A percentile compares a stretch with the other conserved stretches of the same genome.
phyloP scores from a whole-genome alignment of 768 basidiomycete species.

The Lenzites betulinus region DNA sequence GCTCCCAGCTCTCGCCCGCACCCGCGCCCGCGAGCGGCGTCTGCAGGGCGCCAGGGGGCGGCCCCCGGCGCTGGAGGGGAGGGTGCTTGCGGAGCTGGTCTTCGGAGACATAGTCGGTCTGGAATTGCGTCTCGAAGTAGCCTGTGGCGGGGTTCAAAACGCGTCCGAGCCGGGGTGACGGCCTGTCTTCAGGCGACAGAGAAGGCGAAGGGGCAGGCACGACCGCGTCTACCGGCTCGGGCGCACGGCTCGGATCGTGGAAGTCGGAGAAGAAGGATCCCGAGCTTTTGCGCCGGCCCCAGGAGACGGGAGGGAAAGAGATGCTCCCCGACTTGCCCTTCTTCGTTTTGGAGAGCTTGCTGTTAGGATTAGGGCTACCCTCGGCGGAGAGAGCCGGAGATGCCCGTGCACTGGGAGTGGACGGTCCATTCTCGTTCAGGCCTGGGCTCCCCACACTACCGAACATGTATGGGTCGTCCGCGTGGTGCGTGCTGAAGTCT shows the following conservation, averaged over 20 bases:
- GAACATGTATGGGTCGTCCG: slow-evolving; percentile 55
- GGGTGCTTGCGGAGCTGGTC: slow-evolving; percentile 28
- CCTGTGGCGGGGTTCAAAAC: slow-evolving; percentile 26
- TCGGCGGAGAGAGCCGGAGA: slow-evolving; percentile 3
- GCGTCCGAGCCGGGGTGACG: slow-evolving; percentile 22
- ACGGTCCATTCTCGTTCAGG: slow-evolving; percentile 26
- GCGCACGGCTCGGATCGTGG: slow-evolving; percentile 22
- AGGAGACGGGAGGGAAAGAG: slow-evolving; percentile 64
- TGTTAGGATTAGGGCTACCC: slow-evolving; percentile 6
- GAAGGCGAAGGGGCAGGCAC: slow-evolving; percentile 1
- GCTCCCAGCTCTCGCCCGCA: slow-evolving; percentile 33
- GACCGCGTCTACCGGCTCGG: slow-evolving; percentile 11
- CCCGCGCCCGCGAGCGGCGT: neutral
- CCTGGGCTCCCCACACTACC: slow-evolving; percentile 49
- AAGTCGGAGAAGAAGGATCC: slow-evolving; percentile 58
- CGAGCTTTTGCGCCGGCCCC: slow-evolving; percentile 51
- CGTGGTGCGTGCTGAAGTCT: slow-evolving; percentile 44
- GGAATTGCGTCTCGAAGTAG: slow-evolving; percentile 46
- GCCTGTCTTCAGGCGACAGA: slow-evolving; percentile 17
- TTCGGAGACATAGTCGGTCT: slow-evolving; percentile 44
- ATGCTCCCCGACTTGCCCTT: slow-evolving; percentile 40
- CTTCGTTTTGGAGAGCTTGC: slow-evolving; percentile 47
- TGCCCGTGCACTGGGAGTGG: slow-evolving; percentile 1
- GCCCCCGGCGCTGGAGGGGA: slow-evolving; percentile 15
- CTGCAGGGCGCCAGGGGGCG: neutral